These are phyloP conservation scores for Pneumocystis murina DNA, from an alignment of 1,139 yeast genomes.

Conservation along the genomic window DNA sequence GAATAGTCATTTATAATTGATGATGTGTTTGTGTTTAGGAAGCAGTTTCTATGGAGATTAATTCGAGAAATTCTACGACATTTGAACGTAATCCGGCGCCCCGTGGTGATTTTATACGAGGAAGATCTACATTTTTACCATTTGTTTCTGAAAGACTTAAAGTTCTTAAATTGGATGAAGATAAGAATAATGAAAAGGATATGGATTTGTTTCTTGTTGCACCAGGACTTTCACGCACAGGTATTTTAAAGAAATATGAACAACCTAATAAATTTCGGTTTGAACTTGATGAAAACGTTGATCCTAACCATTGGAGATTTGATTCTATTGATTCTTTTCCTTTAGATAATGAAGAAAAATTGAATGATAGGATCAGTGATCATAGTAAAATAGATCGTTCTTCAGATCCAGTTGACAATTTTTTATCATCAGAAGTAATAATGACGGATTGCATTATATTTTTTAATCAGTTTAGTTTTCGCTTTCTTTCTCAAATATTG, in stretches of 20 bases:
- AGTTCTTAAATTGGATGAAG: constrained; percentile 20
- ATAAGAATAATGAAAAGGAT: constrained; percentile 24
- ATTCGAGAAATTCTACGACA: constrained; percentile 56
- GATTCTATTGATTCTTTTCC: constrained; percentile 2
- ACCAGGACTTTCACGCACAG: constrained; percentile 67
- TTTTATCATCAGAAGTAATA: constrained; percentile 47
- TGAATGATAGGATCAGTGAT: constrained; percentile 7
- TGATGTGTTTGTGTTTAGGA: constrained; percentile 11
- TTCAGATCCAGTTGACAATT: constrained; percentile 45
- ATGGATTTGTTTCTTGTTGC: constrained; percentile 67
- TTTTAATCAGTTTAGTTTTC: background rate
- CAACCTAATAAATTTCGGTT: constrained; percentile 5
- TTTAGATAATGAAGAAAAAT: background rate
- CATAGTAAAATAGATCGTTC: constrained; percentile 6
- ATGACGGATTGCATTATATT: background rate
- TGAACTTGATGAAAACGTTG: constrained; percentile 6
- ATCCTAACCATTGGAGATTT: constrained; percentile 9
- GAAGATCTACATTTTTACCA: constrained; percentile 65
- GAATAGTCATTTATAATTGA: background rate
- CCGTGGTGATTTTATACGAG: constrained; percentile 47
- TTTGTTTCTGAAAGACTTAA: constrained; percentile 30
- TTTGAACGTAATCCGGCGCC: constrained; percentile 53
- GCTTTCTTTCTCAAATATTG: background rate
- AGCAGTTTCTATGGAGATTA: constrained; percentile 37
- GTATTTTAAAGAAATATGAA: constrained; percentile 24